These are phyloP conservation scores for Evansstolkia leycettana DNA, from an alignment of 495 filamentous ascomycete genomes.

Conservation along the genomic window DNA sequence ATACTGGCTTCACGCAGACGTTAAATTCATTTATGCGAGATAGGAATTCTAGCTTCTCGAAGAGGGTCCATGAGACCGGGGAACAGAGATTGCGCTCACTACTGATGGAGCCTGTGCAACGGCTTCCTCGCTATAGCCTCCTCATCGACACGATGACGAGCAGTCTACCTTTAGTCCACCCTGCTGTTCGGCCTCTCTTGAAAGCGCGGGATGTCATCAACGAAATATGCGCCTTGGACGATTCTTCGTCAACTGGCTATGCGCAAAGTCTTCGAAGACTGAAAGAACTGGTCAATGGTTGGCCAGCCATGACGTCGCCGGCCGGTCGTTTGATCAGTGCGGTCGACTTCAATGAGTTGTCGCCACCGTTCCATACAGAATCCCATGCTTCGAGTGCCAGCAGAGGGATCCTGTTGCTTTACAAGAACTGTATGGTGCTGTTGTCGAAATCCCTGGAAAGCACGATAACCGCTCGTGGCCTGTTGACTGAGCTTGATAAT, in stretches of 20 bases:
- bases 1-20: constrained; percentile 69
- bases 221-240: constrained; percentile 86
- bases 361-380: constrained; percentile 54
- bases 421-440: constrained; percentile 69
- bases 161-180: constrained; percentile 70
- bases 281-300: constrained; percentile 61
- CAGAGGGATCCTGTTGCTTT: constrained; percentile 66
- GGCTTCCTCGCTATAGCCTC: constrained; percentile 86
- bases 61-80: constrained; percentile 66
- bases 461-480: constrained; percentile 57
- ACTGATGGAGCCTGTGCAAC: constrained; percentile 91
- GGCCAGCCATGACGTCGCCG: constrained; percentile 63
- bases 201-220: constrained; percentile 84
- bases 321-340: constrained; percentile 74
- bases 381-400: constrained; percentile 22
- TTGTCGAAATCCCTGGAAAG: constrained; percentile 51
- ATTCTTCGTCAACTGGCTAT: constrained; percentile 47
- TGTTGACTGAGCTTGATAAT: constrained; percentile 70
- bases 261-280: constrained; percentile 59
- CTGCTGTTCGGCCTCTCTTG: constrained; percentile 64
- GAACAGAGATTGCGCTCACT: constrained; percentile 87
- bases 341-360: constrained; percentile 66
- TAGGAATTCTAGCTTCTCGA: constrained; percentile 64
- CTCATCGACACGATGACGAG: constrained; percentile 91
- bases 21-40: constrained; percentile 63